Base-by-base conservation (phyloP, 2,329 filamentous ascomycete genomes). In the Epichloe baconii region DNA sequence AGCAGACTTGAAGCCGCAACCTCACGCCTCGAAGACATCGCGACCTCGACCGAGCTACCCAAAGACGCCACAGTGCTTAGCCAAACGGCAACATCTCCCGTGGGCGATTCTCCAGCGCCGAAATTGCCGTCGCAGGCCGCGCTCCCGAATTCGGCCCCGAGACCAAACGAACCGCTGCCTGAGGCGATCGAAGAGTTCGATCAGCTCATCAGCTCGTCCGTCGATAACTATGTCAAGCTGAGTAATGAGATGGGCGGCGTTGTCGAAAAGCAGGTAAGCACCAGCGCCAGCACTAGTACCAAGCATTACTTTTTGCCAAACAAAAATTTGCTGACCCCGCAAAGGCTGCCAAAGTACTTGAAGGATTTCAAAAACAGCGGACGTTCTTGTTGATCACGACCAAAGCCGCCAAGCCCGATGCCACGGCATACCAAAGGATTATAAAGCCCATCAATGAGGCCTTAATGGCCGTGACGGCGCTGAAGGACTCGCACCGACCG, bases 1-100 rank as follows among this genome's bases (percentile, higher is more conserved):
- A 37, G 7, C 66, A 98, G 93, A 72, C 86, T 98, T 60, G 93
- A 98, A 77, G 93, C 93, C 67, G 93, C 93, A 40, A 98, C 93
- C 49, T 93, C 89, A 57, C 84, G 93, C 53, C 81, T 98, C 52
- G 93, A 98, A 73, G 93, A 98, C 68, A 95, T 98, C 63, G 91
- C 93, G 44, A 82, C 86, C 58, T 85, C 88, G 15, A 80, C 78
- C 50, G 83, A 85, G 58, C 67, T 77, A 3, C 75, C 76, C 51
- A 76, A 71, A 62, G 73, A 72, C 55, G 71, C 71, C 41, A 68
- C 76, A 55, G 66, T 71, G 34, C 68, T 73, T 37, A 67, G 69
- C 46, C 67, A 68, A 52, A 58, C 69, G 49, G 61, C 67, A 8
- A 60, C 68, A 12, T 65, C 65, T 14, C 55, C 61, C 4, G 56